A percentile compares a stretch with the other conserved stretches of the same genome.
phyloP scores from a whole-genome alignment of 2,329 filamentous ascomycete genomes.

The Fusarium dimerum region DNA sequence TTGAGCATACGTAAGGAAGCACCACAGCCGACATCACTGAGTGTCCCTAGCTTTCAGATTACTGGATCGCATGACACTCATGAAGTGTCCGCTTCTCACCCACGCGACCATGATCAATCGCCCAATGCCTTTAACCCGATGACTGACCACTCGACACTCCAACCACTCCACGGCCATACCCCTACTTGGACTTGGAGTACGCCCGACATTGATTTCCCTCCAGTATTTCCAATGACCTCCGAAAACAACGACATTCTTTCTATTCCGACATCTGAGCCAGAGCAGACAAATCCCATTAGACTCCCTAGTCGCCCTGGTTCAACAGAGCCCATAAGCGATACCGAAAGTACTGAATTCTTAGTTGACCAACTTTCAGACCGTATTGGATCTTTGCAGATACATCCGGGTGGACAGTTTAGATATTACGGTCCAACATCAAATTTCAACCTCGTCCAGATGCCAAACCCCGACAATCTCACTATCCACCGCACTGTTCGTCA shows the following conservation, averaged over 20 bases:
- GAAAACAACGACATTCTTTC: slow-evolving; percentile 5
- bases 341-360: slow-evolving; percentile 25
- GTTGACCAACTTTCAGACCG: slow-evolving; percentile 30
- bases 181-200: slow-evolving; percentile 14
- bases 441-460: slow-evolving; percentile 29
- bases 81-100: too few relatives aligned
- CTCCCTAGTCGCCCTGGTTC: slow-evolving; percentile 7
- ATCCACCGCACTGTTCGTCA: slow-evolving; percentile 28
- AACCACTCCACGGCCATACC: background rate
- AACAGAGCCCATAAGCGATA: slow-evolving; percentile 17
- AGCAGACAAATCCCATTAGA: slow-evolving; percentile 3
- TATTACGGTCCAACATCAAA: slow-evolving; percentile 31
- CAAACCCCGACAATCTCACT: slow-evolving; percentile 20
- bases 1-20: too few relatives aligned
- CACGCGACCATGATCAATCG: too few relatives aligned
- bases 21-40: too few relatives aligned
- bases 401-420: slow-evolving; percentile 21
- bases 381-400: slow-evolving; percentile 27
- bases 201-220: slow-evolving; percentile 11
- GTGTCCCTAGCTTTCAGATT: too few relatives aligned
- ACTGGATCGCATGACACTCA: too few relatives aligned
- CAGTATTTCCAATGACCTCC: slow-evolving; percentile 11
- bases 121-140: too few relatives aligned
- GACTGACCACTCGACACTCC: too few relatives aligned
- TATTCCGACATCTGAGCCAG: slow-evolving; percentile 4